Evolutionary conservation across 1,284 basidiomycete species (phyloP), one percentile per base, ranked within the genome.

Genomic region (Sparassis latifolia): DNA sequence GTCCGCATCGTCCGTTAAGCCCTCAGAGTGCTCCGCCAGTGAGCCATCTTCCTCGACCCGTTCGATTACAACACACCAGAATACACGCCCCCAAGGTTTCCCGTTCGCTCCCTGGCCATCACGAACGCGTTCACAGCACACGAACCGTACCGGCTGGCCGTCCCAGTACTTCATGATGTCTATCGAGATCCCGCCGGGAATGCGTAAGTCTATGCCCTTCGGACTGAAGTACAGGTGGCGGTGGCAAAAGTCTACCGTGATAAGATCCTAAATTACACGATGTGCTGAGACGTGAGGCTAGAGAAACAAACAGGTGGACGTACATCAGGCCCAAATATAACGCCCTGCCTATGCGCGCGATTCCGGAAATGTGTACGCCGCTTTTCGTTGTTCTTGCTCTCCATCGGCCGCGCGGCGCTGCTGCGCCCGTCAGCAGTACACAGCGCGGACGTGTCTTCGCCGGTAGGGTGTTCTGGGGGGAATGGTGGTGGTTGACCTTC

Each of bases 111-210:
- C 54, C 40, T 59, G 61, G 41, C 54, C 59, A 7, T 54, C 57
- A 10, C 55, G 56, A 20, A 70, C 74, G 47, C 88, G 76, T 62
- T 85, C 77, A 60, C 87, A 87, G 66, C 89, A 92, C 9, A 90
- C 76, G 66, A 92, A 93, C 42, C 79, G 70, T 10, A 93, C 86
- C 0, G 86, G 89, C 66, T 95, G 92, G 5, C 91, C 89, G 59
- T 96, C 91, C 94, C 94, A 97, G 65, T 95, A 95, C 61, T 79
- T 78, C 66, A 88, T 79, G 32, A 97, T 72, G 64, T 92, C 86
- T 58, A 94, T 86, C 0, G 78, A 77, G 12, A 93, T 67, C 0
- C 83, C 83, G 28, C 88, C 89, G 0, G 92, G 90, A 2, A 95
- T 72, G 27, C 79, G 75, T 2, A 92, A 72, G 10, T 80, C 71